Evolutionary conservation across 2,329 filamentous ascomycete species (phyloP).

Genomic region (Neodidymelliopsis sp.): DNA sequence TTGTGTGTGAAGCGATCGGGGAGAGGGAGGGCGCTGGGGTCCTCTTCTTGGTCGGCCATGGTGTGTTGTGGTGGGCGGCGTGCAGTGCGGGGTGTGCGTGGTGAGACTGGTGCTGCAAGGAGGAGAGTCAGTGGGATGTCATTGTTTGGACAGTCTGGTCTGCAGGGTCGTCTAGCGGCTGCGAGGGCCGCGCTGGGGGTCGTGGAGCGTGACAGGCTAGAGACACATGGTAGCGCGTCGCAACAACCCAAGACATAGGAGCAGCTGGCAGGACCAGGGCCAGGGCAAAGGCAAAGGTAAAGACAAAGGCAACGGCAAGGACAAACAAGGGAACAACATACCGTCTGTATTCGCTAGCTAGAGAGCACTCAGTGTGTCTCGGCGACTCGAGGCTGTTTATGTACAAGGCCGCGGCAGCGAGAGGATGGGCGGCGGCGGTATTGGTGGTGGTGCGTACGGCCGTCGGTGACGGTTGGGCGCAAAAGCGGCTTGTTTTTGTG

Average conservation of each 20-base stretch:
- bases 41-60: constrained; percentile 86
- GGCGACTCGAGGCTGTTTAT: neutral
- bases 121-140: constrained; percentile 13
- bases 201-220: constrained; percentile 10
- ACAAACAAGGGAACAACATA: neutral
- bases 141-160: constrained; percentile 2
- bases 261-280: too few relatives aligned
- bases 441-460: constrained; percentile 3
- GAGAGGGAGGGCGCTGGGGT: constrained; percentile 78
- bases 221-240: too few relatives aligned
- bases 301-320: neutral
- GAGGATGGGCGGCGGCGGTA: neutral
- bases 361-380: neutral
- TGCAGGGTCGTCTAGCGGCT: constrained; percentile 2
- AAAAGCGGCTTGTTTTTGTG: constrained; percentile 14
- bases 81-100: constrained; percentile 19
- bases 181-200: neutral
- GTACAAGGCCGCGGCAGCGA: neutral
- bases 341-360: neutral
- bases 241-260: too few relatives aligned
- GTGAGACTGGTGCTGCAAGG: constrained; percentile 3
- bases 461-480: constrained; percentile 7
- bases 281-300: neutral
- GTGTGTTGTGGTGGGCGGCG: constrained; percentile 21
- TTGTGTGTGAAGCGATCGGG: constrained; percentile 86